Evolutionary conservation across 306 rosid genomes (phyloP), one percentile per base, ranked within the genome.

Genomic region (Gastrolobium villosum): DNA sequence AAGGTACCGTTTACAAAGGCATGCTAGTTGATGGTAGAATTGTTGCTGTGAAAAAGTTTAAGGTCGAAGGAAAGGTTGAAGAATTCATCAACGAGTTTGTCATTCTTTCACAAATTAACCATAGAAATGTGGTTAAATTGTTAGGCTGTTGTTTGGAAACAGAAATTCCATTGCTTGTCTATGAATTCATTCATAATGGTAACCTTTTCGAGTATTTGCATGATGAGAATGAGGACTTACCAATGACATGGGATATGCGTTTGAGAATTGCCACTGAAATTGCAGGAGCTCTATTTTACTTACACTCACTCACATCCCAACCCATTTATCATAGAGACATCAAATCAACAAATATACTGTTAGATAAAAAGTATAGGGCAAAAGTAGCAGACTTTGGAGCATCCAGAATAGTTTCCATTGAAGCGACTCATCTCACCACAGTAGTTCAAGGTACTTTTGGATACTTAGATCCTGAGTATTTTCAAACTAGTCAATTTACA

Each of bases 1-100:
- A 86, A 41, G 89, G 89, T 10, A 86, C 83, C 0, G 84, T 85
- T 6, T 85, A 77, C 72, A 81, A 85, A 26, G 87, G 84, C 45
- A 83, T 79, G 87, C 14, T 79, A 3, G 57, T 43, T 36, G 78
- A 83, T 69, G 87, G 81, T 5, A 65, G 13, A 14, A 83, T 84
- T 46, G 67, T 84, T 39, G 87, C 84, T 0, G 75, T 84, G 15
- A 79, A 84, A 56, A 84, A 75, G 36, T 76, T 69, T 35, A 75
- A 48, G 37, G 65, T 79, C 1, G 70, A 69, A 26, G 87, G 87
- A 2, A 74, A 79, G 0, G 56, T 67, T 20, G 84, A 84, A 48
- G 82, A 84, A 31, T 84, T 84, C n/a, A 63, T 84, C 10, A 84
- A 84, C 1, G 84, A 84, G 10, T 68, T 80, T 34, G 39, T 70